Conservation (phyloP, 2,329 filamentous ascomycete genomes). For the Didymella exigua region DNA sequence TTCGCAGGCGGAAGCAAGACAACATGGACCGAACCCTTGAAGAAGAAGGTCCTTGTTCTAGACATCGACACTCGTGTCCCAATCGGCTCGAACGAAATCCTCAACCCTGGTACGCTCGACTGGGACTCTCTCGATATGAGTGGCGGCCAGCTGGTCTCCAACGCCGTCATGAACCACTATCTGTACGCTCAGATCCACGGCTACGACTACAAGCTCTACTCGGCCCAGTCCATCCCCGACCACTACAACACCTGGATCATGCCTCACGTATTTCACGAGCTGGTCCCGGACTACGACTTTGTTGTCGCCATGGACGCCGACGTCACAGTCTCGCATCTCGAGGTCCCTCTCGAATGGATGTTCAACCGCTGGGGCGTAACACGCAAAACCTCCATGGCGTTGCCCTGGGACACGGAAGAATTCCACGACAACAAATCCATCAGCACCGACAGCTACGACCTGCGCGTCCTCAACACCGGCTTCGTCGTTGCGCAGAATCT, state of each 20-base stretch:
- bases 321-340: constrained; percentile 50
- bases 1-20: constrained; percentile 10
- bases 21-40: constrained; percentile 31
- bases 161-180: constrained; percentile 23
- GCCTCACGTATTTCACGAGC: constrained; percentile 49
- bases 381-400: constrained; percentile 49
- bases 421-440: constrained; percentile 45
- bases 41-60: constrained; percentile 33
- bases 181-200: constrained; percentile 40
- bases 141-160: constrained; percentile 39
- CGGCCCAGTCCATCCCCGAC: constrained; percentile 43
- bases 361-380: constrained; percentile 55
- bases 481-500: constrained; percentile 48
- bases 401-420: constrained; percentile 29
- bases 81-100: constrained; percentile 36
- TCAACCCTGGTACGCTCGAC: constrained; percentile 48
- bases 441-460: constrained; percentile 41
- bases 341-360: constrained; percentile 57
- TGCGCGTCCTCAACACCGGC: constrained; percentile 48
- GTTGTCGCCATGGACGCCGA: constrained; percentile 56
- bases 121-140: constrained; percentile 16
- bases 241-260: constrained; percentile 53
- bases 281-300: constrained; percentile 50
- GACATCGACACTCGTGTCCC: constrained; percentile 42
- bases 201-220: constrained; percentile 55